These are phyloP conservation scores for Sporodiniella umbellata DNA, from an alignment of 371 early-diverging fungal species.

Conservation along the genomic window DNA sequence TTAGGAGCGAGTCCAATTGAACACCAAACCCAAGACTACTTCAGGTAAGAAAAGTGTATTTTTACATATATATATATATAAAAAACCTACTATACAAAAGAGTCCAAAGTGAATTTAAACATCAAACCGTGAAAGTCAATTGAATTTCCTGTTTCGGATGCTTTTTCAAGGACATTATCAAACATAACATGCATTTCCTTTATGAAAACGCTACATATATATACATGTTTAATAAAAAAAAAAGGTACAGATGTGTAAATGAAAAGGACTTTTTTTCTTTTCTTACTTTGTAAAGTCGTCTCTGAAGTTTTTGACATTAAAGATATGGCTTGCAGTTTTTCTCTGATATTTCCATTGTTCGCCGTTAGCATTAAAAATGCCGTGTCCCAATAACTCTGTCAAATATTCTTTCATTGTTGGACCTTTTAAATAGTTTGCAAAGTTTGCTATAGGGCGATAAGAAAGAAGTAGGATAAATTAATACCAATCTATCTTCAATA, in stretches of 20 bases:
- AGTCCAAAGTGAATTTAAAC: constrained; percentile 52
- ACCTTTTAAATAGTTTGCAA: constrained; percentile 61
- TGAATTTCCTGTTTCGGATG: constrained; percentile 11
- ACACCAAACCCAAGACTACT: constrained; percentile 42
- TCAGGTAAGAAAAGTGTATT: background rate
- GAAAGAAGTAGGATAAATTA: too few relatives aligned
- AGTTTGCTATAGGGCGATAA: constrained; percentile 44
- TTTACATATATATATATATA: background rate
- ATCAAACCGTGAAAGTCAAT: constrained; percentile 48
- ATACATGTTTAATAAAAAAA: too few relatives aligned
- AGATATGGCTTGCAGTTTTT: constrained; percentile 67
- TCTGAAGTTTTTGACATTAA: constrained; percentile 71
- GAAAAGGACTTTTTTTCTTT: background rate
- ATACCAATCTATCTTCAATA: too few relatives aligned
- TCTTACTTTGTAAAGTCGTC: constrained; percentile 54
- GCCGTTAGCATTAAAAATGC: constrained; percentile 74
- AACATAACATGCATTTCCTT: constrained; percentile 32
- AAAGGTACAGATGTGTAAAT: background rate
- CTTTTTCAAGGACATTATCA: constrained; percentile 24
- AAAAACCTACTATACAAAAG: constrained; percentile 46
- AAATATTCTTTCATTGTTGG: constrained; percentile 29
- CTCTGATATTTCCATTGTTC: constrained; percentile 64
- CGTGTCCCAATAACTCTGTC: constrained; percentile 60
- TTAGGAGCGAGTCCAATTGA: constrained; percentile 26
- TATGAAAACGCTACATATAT: constrained; percentile 49